phyloP scores from a whole-genome alignment of 495 filamentous ascomycete species.

The Penicillium arizonense region DNA sequence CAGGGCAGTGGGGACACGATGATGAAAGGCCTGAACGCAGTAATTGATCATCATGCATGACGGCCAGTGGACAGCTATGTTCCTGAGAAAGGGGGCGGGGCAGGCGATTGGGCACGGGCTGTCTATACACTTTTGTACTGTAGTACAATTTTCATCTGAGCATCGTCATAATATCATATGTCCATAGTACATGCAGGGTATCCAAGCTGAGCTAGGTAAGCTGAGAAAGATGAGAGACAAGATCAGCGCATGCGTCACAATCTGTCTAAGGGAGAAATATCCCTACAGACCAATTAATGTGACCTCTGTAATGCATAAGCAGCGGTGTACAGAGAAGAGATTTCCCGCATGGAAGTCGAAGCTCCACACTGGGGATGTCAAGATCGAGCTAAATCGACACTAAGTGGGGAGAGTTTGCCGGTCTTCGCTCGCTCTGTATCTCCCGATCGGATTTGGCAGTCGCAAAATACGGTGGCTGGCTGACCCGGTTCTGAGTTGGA shows the following conservation, averaged over 20 bases:
- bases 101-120: slow-evolving; percentile 1
- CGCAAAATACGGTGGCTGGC: slow-evolving; percentile 3
- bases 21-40: slow-evolving; percentile 16
- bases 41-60: slow-evolving; percentile 20
- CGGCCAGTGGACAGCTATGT: slow-evolving; percentile 6
- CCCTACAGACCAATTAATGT: background rate
- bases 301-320: background rate
- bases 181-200: background rate
- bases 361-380: slow-evolving; percentile 17
- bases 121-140: background rate
- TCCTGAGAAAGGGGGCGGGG: slow-evolving; percentile 17
- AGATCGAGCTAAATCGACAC: slow-evolving; percentile 17
- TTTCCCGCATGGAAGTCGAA: slow-evolving; percentile 14
- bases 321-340: slow-evolving; percentile 19
- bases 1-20: slow-evolving; percentile 10
- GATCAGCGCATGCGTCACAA: background rate
- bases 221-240: background rate
- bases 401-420: slow-evolving; percentile 3
- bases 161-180: background rate
- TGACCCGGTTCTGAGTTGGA: background rate
- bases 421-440: background rate
- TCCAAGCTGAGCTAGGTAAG: background rate
- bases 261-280: background rate
- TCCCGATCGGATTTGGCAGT: background rate
- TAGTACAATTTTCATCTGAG: no score